phyloP scores from a whole-genome alignment of 176 grass and related monocot species.

The Rhipidocladum racemiflorum region DNA sequence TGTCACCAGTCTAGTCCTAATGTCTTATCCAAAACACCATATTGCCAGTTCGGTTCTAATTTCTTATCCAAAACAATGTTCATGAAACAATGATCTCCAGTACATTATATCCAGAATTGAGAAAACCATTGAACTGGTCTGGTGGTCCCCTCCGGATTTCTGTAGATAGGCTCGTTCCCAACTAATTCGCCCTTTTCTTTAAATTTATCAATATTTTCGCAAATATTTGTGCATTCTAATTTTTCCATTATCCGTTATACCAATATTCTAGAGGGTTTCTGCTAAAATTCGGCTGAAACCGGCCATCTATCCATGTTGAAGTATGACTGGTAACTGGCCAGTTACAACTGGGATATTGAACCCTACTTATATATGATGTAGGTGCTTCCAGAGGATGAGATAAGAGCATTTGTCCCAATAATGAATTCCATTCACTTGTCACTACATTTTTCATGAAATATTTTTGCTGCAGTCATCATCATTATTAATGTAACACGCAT shows the following conservation, averaged over 20 bases:
- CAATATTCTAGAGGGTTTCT: not conserved
- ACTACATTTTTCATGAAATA: not conserved
- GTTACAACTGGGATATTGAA: not conserved
- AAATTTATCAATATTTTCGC: not conserved
- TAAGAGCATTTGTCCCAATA: not conserved
- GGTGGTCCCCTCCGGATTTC: not conserved
- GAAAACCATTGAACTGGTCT: not conserved
- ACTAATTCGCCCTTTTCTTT: not conserved
- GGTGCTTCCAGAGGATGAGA: not conserved
- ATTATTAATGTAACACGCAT: constrained; percentile 1
- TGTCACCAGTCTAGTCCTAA: not conserved
- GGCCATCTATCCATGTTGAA: not conserved
- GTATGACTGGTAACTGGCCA: not conserved
- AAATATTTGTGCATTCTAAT: not conserved
- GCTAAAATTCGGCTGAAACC: not conserved
- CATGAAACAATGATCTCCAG: not conserved
- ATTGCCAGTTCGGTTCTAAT: not conserved
- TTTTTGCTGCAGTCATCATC: constrained; percentile 9
- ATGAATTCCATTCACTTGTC: not conserved
- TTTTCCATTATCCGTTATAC: not conserved
- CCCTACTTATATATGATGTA: constrained; percentile 4
- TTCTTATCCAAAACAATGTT: not conserved
- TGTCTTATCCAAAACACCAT: not conserved
- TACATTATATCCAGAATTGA: not conserved
- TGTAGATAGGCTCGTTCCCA: not conserved